These are phyloP conservation scores for Singerocomus inundabilis DNA, from an alignment of 1,284 basidiomycete species.

Conservation along the genomic window DNA sequence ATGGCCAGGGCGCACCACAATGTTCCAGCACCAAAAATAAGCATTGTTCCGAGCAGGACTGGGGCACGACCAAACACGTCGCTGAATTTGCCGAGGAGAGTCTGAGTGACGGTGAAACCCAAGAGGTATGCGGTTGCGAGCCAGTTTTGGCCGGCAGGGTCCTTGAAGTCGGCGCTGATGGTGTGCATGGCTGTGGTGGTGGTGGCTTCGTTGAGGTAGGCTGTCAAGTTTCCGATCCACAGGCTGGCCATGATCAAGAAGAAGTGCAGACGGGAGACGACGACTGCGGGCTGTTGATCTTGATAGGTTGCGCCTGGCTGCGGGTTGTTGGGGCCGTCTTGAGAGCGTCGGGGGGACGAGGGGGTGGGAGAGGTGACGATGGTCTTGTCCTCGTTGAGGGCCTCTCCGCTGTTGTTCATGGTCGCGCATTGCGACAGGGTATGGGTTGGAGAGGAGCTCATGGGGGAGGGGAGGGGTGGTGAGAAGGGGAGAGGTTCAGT, in stretches of 20 bases:
- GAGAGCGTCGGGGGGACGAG: constrained; percentile 5
- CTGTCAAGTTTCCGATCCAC: constrained; percentile 37
- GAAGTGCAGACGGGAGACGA: constrained; percentile 29
- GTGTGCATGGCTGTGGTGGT: constrained; percentile 37
- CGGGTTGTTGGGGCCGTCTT: not conserved
- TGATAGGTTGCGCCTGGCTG: constrained; percentile 1
- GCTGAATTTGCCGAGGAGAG: constrained; percentile 34
- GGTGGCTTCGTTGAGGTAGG: constrained; percentile 37
- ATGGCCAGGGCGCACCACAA: constrained; percentile 35
- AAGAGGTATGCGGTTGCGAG: constrained; percentile 34
- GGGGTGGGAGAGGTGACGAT: constrained; percentile 2
- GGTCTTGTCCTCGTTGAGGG: constrained; percentile 26
- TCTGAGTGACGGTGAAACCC: constrained; percentile 37
- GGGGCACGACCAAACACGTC: constrained; percentile 36
- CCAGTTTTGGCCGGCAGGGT: constrained; percentile 34
- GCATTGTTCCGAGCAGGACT: constrained; percentile 35
- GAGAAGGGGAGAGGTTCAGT: not conserved
- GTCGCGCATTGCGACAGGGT: constrained; percentile 33
- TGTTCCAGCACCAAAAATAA: constrained; percentile 35
- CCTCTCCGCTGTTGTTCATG: constrained; percentile 29
- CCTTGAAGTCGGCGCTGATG: constrained; percentile 32
- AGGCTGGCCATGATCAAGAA: constrained; percentile 36
- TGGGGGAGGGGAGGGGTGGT: constrained; percentile 16
- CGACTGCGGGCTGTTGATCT: constrained; percentile 25
- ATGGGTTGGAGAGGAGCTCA: constrained; percentile 30